Evolutionary conservation across 2,329 filamentous ascomycete species (phyloP), one percentile per base, ranked within the genome.

Genomic region (Didymella lethalis): DNA sequence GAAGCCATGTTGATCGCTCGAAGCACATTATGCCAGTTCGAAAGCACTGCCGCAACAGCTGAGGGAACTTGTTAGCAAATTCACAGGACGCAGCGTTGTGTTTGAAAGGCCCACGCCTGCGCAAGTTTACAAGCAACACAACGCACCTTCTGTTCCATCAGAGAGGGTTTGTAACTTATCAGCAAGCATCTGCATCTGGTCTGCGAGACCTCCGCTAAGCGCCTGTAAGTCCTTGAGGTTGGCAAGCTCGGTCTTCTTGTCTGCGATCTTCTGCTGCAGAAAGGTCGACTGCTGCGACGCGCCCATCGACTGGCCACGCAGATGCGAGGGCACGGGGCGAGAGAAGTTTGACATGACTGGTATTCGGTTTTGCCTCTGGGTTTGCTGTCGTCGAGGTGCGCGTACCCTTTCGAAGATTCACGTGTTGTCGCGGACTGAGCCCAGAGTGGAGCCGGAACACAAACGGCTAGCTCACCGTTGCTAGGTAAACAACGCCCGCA

Each of bases 11-110:
- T 90, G 71, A 96, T 93, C 41, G 91, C 91, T 64, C 90, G 84
- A 60, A 96, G 83, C 64, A 96, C 91, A 68, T 92, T 93, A 76
- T 93, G 90, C 92, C 92, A 96, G 75, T 95, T 96, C 52, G 89
- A 86, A 74, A 96, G 82, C 23, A 96, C 91, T n/a, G 89, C 85
- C 38, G 92, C 91, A 70, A 96, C 92, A 60, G 90, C 91, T 92
- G 41, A 28, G 26, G 41, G 14, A n/a, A 28, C 10, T 48, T 40
- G 34, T 61, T 62, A 44, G 52, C 40, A 20, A 23, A 7, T 29
- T 31, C 28, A n/a, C 20, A 48, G 26, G 47, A 18, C n/a, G 10
- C 32, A 20, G 10, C 41, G 34, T 23, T 2, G 41, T 29, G 28
- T 36, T 16, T 23, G 6, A 31, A 7, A 14, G 3, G 7, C 7